Evolutionary conservation across 768 basidiomycete species (phyloP), one percentile per base, ranked within the genome.

Genomic region (Fomitopsis serialis): DNA sequence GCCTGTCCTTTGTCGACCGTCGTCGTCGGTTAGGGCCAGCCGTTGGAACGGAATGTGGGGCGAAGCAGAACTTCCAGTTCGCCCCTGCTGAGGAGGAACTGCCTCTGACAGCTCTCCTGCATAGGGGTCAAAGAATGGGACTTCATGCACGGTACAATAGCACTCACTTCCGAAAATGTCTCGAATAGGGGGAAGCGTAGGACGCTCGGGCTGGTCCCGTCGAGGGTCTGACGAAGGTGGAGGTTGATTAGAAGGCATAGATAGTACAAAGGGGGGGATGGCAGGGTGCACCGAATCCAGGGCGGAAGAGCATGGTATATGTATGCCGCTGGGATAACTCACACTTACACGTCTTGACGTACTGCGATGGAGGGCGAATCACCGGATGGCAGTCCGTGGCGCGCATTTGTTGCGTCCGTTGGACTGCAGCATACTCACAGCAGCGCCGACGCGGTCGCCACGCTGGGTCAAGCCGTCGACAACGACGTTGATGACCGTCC

Each of bases 101-200:
- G 59, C 54, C 44, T 58, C 54, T n/a, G 63, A 55, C 42, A 67
- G 50, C 45, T 67, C 63, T 46, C 50, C 66, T 65, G 45, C 19
- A 35, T 27, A 12, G 27, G 13, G 7, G 23, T 54, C 22, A 54
- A 56, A 15, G 21, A 45, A 27, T 11, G 27, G 2, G 17, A 32
- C 36, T 22, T n/a, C 23, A 7, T 23, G 7, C 4, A 22, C 4
- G 24, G 7, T 55, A 42, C 66, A 49, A 10, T 54, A 54, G n/a
- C n/a, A 56, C 63, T 60, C 53, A 84, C 87, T 79, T 74, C 78
- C 71, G 63, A 88, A 83, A 54, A 88, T 69, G 66, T 85, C 82
- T 47, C 84, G 81, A 52, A 89, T 87, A 45, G 85, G 77, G 37
- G 87, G 87, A 54, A 89, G 81, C 15, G 80, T 84, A 50, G 83